Evolutionary conservation across 2,329 filamentous ascomycete genomes (phyloP), one percentile per base, ranked within the genome.

Genomic region (Penicillium sp.): DNA sequence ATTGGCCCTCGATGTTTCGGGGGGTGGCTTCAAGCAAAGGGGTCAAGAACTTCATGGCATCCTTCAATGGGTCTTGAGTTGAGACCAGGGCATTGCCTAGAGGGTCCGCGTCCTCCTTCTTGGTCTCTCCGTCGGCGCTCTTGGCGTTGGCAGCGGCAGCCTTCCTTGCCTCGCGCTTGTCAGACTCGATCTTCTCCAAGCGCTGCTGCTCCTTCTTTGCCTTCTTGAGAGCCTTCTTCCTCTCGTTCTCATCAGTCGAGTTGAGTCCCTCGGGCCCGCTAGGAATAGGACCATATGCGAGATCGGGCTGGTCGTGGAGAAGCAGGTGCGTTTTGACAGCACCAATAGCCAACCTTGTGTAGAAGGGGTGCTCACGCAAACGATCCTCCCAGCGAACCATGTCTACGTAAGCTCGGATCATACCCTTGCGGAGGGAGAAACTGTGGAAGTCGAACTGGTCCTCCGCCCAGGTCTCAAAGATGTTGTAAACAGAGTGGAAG

Each of bases 371-470:
- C 65, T 96, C 89, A 50, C 92, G 87, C 42, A 97, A 76, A 57
- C 87, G 85, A 69, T 99, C 92, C 71, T 97, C 93, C 95, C 94
- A 99, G 64, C 89, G 85, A 44, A 99, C 82, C 91, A 99, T 96
- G 65, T 97, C 92, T 39, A 99, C 80, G 70, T 99, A 99, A 1
- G 94, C 90, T 53, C 93, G 83, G 56, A 97, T 90, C 80, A 96
- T 93, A 13, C 95, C 95, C 75, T 97, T 99, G 18, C 94, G 83
- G n/a, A 99, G 79, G 18, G 92, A 97, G 75, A 99, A 99, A 71
- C 86, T 91, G 80, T 99, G 95, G 79, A 99, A 99, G 72, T 99
- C 94, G 67, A 97, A 97, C 69, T 99, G 94, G 66, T 99, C 94
- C 72, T 99, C 95, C 70, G 96, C 89, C 94, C 94, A 99, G 18